A percentile compares a stretch with the other conserved stretches of the same genome.
phyloP scores from a whole-genome alignment of 768 basidiomycete genomes.

The Glaciozyma martinii region DNA sequence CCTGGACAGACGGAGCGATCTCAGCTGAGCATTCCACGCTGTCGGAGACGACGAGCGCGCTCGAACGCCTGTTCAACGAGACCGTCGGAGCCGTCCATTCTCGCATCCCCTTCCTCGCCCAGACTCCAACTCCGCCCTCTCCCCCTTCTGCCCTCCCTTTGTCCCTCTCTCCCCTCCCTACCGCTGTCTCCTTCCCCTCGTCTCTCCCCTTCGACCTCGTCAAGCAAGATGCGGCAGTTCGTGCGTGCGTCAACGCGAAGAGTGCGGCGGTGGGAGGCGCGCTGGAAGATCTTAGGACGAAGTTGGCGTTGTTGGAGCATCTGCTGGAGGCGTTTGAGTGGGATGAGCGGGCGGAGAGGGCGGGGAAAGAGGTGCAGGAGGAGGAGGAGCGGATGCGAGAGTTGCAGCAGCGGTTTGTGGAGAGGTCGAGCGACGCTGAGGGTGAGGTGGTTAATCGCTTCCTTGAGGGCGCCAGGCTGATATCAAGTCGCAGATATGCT shows the following conservation, averaged over 20 bases:
- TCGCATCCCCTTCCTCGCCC: not conserved
- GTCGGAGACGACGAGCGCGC: not conserved
- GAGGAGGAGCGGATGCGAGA: not conserved
- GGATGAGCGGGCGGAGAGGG: not conserved
- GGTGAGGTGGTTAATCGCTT: not conserved
- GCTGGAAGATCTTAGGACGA: not conserved
- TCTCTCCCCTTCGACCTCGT: not conserved
- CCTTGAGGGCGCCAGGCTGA: not conserved
- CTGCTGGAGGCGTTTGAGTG: not conserved
- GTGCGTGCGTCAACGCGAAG: not conserved
- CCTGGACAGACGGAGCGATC: not conserved
- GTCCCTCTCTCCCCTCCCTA: not conserved
- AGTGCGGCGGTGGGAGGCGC: not conserved
- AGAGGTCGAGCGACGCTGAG: not conserved
- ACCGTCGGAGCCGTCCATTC: too few species aligned
- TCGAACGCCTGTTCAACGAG: not conserved
- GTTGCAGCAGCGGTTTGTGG: not conserved
- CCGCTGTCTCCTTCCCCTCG: not conserved
- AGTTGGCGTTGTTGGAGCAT: not conserved
- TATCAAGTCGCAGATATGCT: not conserved
- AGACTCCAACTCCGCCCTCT: not conserved
- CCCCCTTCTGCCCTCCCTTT: not conserved
- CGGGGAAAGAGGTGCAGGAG: not conserved
- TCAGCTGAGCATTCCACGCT: not conserved
- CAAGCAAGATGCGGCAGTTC: not conserved